Evolutionary conservation across 164 flowering plant species (phyloP), one percentile per base, ranked within the genome.

Genomic region (Nymphaea thermarum): DNA sequence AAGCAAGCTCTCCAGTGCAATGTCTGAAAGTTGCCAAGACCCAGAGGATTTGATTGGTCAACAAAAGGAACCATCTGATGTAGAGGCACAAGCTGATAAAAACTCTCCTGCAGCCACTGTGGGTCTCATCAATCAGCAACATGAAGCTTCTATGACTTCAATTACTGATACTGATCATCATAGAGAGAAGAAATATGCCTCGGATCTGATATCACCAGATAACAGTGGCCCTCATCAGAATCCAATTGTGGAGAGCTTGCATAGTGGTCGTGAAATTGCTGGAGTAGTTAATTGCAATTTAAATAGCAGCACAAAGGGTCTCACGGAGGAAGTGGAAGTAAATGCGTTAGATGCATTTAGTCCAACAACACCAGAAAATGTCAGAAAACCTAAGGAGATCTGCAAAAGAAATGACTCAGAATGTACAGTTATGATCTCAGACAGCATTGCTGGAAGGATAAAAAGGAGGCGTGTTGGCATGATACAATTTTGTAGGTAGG

Each of bases 371-470:
- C 36, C 36, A 25, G 36, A 25, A 25, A 25, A 25, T 43, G 15
- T 17, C 59, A 45, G 10, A 44, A 25, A 43, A 4, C 11, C 5
- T 25, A 60, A 60, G 45, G 42, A 11, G 53, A 61, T 64, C 17
- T 66, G 36, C 3, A 44, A n/a, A 43, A 16, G 4, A 8, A 15
- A 7, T 36, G 16, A 47, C 12, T 8, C 42, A 36, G 43, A 14
- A 45, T 63, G 17, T 43, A 8, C 12, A 18, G 14, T 25, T 60
- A 6, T 67, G 65, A 2, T 64, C 67, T 64, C 66, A 0, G 79
- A 74, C 15, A 55, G 79, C 57, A 76, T 78, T 42, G 71, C 45
- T 51, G 61, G 69, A 51, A 74, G 75, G 25, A 65, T 74, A 70
- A 59, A 66, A 70, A 66, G n/a, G 14, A 55, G 68, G 73, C 71